These are phyloP conservation scores for Boletus pseudopeckii DNA, from an alignment of 768 basidiomycete species.

Conservation along the genomic window DNA sequence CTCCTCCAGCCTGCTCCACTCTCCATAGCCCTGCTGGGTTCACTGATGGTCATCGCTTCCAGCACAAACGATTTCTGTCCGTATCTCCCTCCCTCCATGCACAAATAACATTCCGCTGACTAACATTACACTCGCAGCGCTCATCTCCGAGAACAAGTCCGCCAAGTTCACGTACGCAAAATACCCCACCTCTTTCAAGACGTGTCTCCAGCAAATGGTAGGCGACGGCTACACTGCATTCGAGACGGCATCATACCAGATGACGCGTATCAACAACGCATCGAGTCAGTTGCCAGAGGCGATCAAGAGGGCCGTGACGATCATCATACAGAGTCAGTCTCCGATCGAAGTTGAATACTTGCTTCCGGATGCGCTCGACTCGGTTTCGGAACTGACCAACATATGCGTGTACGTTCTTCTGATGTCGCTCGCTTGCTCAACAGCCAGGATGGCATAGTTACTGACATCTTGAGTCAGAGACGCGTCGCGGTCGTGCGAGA, in stretches of 20 bases:
- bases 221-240: slow-evolving; percentile 21
- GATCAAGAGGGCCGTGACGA: slow-evolving; percentile 13
- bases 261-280: slow-evolving; percentile 21
- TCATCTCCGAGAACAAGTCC: slow-evolving; percentile 9
- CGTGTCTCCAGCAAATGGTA: slow-evolving; percentile 22
- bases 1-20: slow-evolving; percentile 19
- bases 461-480: slow-evolving; percentile 3
- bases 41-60: slow-evolving; percentile 17
- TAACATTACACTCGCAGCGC: not conserved
- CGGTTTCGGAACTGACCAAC: slow-evolving; percentile 16
- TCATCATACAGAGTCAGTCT: slow-evolving; percentile 13
- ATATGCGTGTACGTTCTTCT: slow-evolving; percentile 14
- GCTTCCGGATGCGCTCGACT: slow-evolving; percentile 18
- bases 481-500: slow-evolving; percentile 15
- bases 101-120: not conserved
- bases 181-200: slow-evolving; percentile 20
- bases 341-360: slow-evolving; percentile 11
- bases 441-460: not conserved
- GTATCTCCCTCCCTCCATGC: not conserved
- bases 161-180: slow-evolving; percentile 13
- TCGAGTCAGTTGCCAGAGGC: slow-evolving; percentile 15
- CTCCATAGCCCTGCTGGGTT: slow-evolving; percentile 16
- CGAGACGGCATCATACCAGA: slow-evolving; percentile 18
- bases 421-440: not conserved
- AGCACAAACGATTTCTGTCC: slow-evolving; percentile 16